These are phyloP conservation scores for Pontederia crassipes DNA, from an alignment of 176 grass and related monocot genomes.

Conservation along the genomic window DNA sequence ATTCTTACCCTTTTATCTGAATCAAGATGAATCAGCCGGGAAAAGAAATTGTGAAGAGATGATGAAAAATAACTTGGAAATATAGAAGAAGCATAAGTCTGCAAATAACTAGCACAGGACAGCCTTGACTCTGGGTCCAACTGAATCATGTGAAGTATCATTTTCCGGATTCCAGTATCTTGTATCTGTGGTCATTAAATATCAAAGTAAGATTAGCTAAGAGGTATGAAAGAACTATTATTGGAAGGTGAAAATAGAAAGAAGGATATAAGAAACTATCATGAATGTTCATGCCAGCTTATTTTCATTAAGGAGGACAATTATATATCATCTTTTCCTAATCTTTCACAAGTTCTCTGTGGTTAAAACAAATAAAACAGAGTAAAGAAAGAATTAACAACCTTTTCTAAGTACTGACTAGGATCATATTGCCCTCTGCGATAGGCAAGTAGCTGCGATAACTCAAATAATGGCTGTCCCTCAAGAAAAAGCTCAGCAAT, in stretches of 20 bases:
- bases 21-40: slow-evolving; percentile 77
- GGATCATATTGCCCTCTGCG: slow-evolving; percentile 91
- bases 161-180: slow-evolving; percentile 76
- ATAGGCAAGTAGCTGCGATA: slow-evolving; percentile 90
- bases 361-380: background rate
- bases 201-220: slow-evolving; percentile 8
- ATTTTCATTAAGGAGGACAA: no score
- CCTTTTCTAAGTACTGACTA: slow-evolving; percentile 64
- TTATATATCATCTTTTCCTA: no score
- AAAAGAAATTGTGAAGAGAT: slow-evolving; percentile 94
- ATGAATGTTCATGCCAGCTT: no score
- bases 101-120: slow-evolving; percentile 71
- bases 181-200: slow-evolving; percentile 70
- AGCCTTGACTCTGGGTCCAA: slow-evolving; percentile 81
- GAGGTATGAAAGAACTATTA: slow-evolving; percentile 1
- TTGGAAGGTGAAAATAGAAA: no score
- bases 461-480: slow-evolving; percentile 84
- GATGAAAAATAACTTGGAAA: slow-evolving; percentile 90
- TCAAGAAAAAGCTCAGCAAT: slow-evolving; percentile 92
- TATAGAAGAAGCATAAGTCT: slow-evolving; percentile 67
- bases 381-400: slow-evolving; percentile 27
- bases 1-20: slow-evolving; percentile 80
- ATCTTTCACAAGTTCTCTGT: background rate
- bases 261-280: no score
- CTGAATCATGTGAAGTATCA: slow-evolving; percentile 99